Base-by-base conservation (phyloP, 345 rosid species). In the Brassica cretica region DNA sequence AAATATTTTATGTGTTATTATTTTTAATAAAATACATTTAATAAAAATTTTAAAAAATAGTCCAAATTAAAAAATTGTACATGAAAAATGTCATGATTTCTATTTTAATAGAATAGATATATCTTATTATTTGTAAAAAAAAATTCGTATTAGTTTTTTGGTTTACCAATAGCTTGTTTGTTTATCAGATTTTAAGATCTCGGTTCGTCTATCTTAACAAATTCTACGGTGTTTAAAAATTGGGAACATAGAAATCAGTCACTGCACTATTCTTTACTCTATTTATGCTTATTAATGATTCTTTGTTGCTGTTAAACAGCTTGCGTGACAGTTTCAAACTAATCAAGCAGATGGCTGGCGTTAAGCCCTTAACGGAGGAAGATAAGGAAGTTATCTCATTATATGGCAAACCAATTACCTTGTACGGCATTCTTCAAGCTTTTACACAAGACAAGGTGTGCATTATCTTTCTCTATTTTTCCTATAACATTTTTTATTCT, bases 271-370 rank as follows among this genome's bases (percentile, higher is more conserved):
- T 27, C 30, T 27, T 27, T 27, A 27, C 30, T 27, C 53, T 46
- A 46, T 46, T 14, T 11, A 46, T 46, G 53, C 14, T 12, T 46
- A 12, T 46, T 41, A 11, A 41, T 41, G 49, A 41, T 41, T 51
- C 1, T 46, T 46, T 46, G 51, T 51, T 51, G 16, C 56, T 51
- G 56, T 1, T 49, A n/a, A n/a, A 5, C 15, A n/a, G 56, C 7
- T 51, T 46, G 55, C 8, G 66, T 65, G 24, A 51, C 51, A 66
- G 62, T 9, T 70, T 71, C 49, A 64, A 63, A 61, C 49, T 60
- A 8, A 68, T 68, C 46, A 64, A 77, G 15, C 39, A 64, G 71
- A 72, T 78, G 81, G 37, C 18, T 66, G 29, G 27, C 49, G 41
- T 69, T 30, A 46, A 3, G n/a, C 30, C 49, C 44, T 9, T 12